These are phyloP conservation scores for Pharus latifolius DNA, from an alignment of 176 grass and related monocot species.

Conservation along the genomic window DNA sequence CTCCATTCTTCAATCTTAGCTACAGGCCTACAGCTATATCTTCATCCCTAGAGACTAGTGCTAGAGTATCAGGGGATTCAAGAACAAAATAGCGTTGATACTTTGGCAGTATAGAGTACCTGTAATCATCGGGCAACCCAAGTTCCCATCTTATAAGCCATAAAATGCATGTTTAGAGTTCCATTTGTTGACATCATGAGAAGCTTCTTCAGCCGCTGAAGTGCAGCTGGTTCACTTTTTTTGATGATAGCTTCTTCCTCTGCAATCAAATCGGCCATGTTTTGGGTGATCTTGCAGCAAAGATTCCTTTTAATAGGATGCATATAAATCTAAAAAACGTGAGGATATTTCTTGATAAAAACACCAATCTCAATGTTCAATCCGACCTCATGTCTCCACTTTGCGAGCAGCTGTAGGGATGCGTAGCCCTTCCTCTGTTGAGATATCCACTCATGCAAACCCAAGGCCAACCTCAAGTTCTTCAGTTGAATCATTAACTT, in stretches of 20 bases:
- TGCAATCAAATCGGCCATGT: conserved; percentile 35
- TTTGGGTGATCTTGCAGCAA: conserved; percentile 40
- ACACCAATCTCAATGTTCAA: conserved; percentile 37
- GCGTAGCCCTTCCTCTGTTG: conserved; percentile 49
- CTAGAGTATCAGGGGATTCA: conserved; percentile 27
- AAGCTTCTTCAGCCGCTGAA: conserved; percentile 53
- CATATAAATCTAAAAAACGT: conserved; percentile 39
- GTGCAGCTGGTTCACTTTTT: conserved; percentile 12
- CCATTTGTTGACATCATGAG: conserved; percentile 30
- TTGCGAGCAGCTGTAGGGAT: conserved; percentile 49
- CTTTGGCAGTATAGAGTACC: conserved; percentile 30
- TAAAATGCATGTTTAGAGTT: conserved; percentile 33
- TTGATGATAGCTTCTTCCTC: conserved; percentile 36
- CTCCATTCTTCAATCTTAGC: conserved; percentile 60
- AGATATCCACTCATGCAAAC: conserved; percentile 34
- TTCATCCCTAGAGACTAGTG: conserved; percentile 26
- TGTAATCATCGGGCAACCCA: conserved; percentile 51
- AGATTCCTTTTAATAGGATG: conserved; percentile 39
- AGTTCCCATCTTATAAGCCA: conserved; percentile 53
- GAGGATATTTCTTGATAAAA: conserved; percentile 56
- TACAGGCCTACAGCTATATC: conserved; percentile 30
- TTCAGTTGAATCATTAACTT: conserved; percentile 49
- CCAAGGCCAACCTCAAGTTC: conserved; percentile 40
- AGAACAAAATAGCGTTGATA: conserved; percentile 24
- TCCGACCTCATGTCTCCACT: conserved; percentile 40